Conservation (phyloP, 768 basidiomycete species). For the Boletus rubroflammeus region DNA sequence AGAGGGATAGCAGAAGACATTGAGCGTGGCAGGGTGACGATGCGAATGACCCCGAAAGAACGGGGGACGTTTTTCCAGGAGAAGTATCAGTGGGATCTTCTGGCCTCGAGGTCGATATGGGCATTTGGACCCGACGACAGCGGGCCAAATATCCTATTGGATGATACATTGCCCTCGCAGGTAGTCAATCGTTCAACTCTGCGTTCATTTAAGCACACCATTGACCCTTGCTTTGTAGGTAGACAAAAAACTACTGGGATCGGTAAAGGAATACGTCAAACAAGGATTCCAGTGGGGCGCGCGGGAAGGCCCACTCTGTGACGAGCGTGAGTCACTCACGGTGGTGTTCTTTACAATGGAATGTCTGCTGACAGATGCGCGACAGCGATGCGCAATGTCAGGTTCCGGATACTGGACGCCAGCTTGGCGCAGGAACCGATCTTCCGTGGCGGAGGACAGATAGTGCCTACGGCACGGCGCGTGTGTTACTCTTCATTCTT, state of each 20-base stretch:
- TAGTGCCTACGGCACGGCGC: slow-evolving; percentile 96
- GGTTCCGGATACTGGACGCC: slow-evolving; percentile 93
- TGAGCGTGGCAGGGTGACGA: slow-evolving; percentile 87
- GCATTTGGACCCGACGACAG: slow-evolving; percentile 97
- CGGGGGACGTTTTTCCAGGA: slow-evolving; percentile 94
- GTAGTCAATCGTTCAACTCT: slow-evolving; percentile 35
- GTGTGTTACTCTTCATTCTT: slow-evolving; percentile 99
- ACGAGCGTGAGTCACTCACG: slow-evolving; percentile 85
- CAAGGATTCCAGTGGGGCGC: slow-evolving; percentile 99
- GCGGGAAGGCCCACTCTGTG: slow-evolving; percentile 94
- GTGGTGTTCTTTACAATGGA: not conserved
- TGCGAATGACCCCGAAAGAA: slow-evolving; percentile 94
- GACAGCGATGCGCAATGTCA: slow-evolving; percentile 95
- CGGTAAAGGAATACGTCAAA: slow-evolving; percentile 92
- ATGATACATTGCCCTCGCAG: slow-evolving; percentile 95
- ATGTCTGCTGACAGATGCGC: not conserved
- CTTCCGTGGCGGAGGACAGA: slow-evolving; percentile 96
- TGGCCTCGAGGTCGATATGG: slow-evolving; percentile 98
- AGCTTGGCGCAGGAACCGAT: slow-evolving; percentile 93
- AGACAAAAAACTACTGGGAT: slow-evolving; percentile 87
- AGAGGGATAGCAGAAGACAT: slow-evolving; percentile 95
- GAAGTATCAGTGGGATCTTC: slow-evolving; percentile 96
- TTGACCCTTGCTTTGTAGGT: slow-evolving; percentile 44
- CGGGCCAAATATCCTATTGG: slow-evolving; percentile 89
- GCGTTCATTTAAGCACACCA: not conserved